A percentile compares a stretch with the other conserved stretches of the same genome.
phyloP scores from a whole-genome alignment of 305 asterid species.

The Solanum chacoense region DNA sequence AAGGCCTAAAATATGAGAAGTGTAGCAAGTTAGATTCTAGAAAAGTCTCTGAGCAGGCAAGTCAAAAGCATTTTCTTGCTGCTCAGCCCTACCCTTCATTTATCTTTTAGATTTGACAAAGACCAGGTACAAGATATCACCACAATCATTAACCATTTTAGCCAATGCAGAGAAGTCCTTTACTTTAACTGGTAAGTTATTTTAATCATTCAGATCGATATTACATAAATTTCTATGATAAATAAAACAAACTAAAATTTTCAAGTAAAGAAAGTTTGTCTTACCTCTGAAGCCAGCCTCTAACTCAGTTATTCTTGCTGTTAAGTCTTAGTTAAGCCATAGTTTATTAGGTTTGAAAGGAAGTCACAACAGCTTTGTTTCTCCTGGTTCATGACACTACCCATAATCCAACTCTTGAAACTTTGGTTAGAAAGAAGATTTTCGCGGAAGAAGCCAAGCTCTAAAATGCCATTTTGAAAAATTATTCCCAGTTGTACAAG shows the following conservation, averaged over 20 bases:
- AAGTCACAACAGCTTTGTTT: not conserved
- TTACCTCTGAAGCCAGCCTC: slow-evolving; percentile 1
- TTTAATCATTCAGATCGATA: not conserved
- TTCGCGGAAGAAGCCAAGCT: not conserved
- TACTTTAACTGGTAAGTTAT: not conserved
- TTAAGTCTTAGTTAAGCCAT: not conserved
- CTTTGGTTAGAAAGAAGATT: not conserved
- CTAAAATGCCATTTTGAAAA: not conserved
- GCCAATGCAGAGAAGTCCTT: not conserved
- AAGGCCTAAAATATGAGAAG: not conserved
- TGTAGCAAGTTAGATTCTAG: not conserved
- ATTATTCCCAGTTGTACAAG: not conserved
- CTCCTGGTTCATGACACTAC: not conserved
- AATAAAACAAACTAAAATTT: not conserved
- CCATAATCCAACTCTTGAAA: not conserved
- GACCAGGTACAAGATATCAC: not conserved
- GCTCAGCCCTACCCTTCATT: not conserved
- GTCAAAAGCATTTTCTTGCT: not conserved
- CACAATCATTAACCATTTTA: not conserved
- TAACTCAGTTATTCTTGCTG: not conserved
- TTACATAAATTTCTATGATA: not conserved
- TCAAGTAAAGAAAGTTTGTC: not conserved
- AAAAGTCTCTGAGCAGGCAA: not conserved
- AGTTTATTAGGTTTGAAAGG: not conserved
- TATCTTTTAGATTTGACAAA: not conserved